Evolutionary conservation across 2,329 filamentous ascomycete species (phyloP).

Genomic region (Paecilomyces sp.): DNA sequence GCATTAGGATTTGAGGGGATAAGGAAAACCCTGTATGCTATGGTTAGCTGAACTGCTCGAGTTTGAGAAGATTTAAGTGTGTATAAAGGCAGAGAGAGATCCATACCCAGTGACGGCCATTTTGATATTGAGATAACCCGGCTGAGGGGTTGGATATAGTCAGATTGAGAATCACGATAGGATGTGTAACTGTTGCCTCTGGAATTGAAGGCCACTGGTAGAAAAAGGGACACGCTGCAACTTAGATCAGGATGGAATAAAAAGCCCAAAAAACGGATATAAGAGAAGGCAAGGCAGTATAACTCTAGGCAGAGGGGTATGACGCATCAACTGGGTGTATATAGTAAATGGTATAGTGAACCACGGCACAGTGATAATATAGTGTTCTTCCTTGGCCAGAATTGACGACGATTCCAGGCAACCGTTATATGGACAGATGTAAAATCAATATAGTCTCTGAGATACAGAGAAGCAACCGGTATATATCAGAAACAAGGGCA

Average conservation of each 20-base stretch:
- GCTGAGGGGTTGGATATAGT: neutral
- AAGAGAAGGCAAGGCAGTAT: neutral
- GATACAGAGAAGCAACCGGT: neutral
- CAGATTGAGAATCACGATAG: neutral
- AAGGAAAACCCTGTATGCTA: conserved; percentile 33
- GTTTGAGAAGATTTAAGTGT: neutral
- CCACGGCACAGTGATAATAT: neutral
- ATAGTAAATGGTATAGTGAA: neutral
- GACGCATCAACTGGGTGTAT: neutral
- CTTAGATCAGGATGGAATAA: neutral
- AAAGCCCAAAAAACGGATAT: neutral
- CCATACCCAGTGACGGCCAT: conserved; percentile 31
- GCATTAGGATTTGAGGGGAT: conserved; percentile 34
- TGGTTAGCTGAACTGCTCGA: conserved; percentile 6
- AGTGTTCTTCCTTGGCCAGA: neutral
- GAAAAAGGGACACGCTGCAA: neutral
- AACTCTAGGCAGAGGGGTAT: neutral
- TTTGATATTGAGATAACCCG: conserved; percentile 1
- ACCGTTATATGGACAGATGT: neutral
- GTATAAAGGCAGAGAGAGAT: neutral
- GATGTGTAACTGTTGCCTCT: neutral
- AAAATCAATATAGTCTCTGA: neutral
- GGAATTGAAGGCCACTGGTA: neutral
- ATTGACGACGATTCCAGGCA: neutral
- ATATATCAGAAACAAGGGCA: neutral